Conservation (phyloP, 164 flowering plant genomes). For the Platanus orientalis region DNA sequence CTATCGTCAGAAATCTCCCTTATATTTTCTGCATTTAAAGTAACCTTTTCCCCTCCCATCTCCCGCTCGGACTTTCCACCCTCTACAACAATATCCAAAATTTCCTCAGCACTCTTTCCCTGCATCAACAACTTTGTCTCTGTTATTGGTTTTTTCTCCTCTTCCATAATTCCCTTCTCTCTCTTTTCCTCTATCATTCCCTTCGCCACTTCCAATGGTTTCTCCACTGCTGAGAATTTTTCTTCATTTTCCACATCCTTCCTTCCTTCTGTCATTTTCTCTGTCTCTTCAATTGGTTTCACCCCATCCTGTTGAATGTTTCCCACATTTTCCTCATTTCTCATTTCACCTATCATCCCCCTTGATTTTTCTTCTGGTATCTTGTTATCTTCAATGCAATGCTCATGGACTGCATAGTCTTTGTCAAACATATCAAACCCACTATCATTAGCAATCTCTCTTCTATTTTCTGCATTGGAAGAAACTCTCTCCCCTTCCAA, state of each 20-base stretch:
- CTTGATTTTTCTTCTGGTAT: too few species aligned
- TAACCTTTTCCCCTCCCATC: background rate
- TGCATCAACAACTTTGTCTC: constrained; percentile 10
- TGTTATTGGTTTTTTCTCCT: background rate
- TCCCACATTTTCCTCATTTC: constrained; percentile 5
- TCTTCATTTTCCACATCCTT: constrained; percentile 3
- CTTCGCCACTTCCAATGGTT: background rate
- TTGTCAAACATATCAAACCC: too few species aligned
- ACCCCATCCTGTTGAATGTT: constrained; percentile 1
- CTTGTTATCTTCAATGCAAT: too few species aligned
- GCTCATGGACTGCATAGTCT: too few species aligned
- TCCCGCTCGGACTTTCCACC: background rate
- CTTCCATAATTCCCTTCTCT: background rate
- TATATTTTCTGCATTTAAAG: constrained; percentile 12
- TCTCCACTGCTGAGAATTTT: background rate
- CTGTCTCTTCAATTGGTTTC: constrained; percentile 2
- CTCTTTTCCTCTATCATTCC: background rate
- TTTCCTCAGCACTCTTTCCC: constrained; percentile 15
- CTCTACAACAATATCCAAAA: background rate
- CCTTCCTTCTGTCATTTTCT: constrained; percentile 1
- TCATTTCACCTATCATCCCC: too few species aligned
- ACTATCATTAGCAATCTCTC: too few species aligned
- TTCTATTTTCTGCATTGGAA: constrained; percentile 16
- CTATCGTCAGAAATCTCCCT: too few species aligned
- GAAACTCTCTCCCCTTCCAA: too few species aligned